phyloP scores from a whole-genome alignment of 164 flowering plant species.

The Pachysandra terminalis region DNA sequence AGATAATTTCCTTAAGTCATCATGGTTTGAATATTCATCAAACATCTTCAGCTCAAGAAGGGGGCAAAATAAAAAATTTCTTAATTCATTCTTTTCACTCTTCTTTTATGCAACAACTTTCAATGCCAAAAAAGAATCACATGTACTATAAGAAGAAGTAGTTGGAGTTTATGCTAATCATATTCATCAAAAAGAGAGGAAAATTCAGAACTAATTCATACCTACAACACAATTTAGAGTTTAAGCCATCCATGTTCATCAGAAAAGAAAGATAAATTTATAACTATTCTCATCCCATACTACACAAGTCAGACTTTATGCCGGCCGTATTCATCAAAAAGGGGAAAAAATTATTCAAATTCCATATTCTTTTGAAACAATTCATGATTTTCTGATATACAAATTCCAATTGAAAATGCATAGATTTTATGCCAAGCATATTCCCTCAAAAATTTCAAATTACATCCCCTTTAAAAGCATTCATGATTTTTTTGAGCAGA shows the following conservation, averaged over 20 bases:
- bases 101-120: no score
- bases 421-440: constrained; percentile 1
- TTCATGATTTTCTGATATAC: not conserved
- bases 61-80: no score
- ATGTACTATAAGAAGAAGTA: no score
- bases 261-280: not conserved
- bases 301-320: not conserved
- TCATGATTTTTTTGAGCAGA: not conserved
- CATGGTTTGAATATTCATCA: not conserved
- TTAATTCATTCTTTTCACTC: no score
- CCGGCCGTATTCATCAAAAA: not conserved
- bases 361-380: not conserved
- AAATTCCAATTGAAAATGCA: not conserved
- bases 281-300: no score
- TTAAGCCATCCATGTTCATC: no score
- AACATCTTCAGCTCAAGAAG: no score
- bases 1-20: not conserved
- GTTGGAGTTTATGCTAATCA: no score
- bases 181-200: no score
- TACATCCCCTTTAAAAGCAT: not conserved
- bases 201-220: no score
- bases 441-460: not conserved
- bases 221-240: no score
- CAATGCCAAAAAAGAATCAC: no score
- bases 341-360: not conserved